These are phyloP conservation scores for Endotrypanum monterogeii DNA, from an alignment of 208 protist genomes.

Conservation along the genomic window DNA sequence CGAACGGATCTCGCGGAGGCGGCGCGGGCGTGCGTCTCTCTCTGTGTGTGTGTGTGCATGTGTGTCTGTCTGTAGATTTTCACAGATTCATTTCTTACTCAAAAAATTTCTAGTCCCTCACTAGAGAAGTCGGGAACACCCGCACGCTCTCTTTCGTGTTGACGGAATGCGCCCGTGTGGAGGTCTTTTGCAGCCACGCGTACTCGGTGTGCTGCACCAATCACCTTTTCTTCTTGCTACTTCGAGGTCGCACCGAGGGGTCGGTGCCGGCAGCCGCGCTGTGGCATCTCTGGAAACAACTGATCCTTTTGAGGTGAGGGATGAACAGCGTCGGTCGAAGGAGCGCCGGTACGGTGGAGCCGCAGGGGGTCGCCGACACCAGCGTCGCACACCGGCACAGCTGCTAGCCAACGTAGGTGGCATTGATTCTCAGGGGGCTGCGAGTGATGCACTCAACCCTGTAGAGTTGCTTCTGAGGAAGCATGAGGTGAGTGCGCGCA, in stretches of 20 bases:
- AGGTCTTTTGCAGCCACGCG: constrained; percentile 14
- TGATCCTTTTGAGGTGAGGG: neutral
- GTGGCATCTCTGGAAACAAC: neutral
- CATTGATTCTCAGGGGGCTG: neutral
- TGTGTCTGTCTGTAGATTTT: too few species aligned
- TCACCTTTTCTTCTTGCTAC: constrained; percentile 15
- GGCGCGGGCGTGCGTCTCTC: too few species aligned
- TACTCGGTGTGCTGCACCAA: constrained; percentile 8
- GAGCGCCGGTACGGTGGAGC: neutral
- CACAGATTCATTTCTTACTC: neutral
- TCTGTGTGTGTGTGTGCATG: too few species aligned
- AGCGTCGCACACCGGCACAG: constrained; percentile 18
- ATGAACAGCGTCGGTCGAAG: neutral
- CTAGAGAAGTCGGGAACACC: neutral
- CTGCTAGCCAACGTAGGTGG: neutral
- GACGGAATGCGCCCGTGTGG: constrained; percentile 10
- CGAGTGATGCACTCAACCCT: neutral
- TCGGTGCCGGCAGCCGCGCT: neutral
- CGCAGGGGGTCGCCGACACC: neutral
- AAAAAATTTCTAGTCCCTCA: neutral
- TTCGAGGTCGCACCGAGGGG: neutral
- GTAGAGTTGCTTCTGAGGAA: constrained; percentile 23
- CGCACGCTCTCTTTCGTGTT: neutral
- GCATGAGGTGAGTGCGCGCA: constrained; percentile 4
- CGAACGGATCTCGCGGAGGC: too few species aligned